Evolutionary conservation across 1,139 yeast species (phyloP), one percentile per base, ranked within the genome.

Genomic region (Candida glucosophila): DNA sequence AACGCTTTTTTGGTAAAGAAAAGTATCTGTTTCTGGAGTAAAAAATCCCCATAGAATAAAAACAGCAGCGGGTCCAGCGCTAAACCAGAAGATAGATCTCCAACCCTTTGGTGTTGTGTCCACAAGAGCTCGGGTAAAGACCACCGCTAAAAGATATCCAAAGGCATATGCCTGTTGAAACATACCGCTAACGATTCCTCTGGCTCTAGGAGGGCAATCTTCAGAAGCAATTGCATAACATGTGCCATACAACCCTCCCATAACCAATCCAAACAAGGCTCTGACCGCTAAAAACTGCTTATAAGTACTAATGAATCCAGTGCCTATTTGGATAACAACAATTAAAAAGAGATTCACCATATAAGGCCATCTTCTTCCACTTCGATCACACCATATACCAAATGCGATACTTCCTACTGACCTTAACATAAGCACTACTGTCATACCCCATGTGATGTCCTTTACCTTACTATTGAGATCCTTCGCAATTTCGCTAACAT

Each of bases 121-220:
- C 8, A 45, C 39, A 17, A 50, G 41, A 13, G 65, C 66, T 35
- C 67, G 45, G 36, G 55, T 58, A 44, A 60, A 61, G n/a, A 59
- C 34, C 13, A 59, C 65, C 3, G 58, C 67, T 23, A 61, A 42
- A 19, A 61, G 49, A 31, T 56, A 58, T n/a, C 68, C 68, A 19
- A 60, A 47, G 3, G 65, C 65, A 33, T 58, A 61, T 29, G 67
- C 67, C 39, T 58, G 55, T 40, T 59, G 66, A 41, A 55, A 59
- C 19, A 58, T 39, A 26, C 67, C 67, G 22, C 58, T 52, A 28
- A 60, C 33, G n/a, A 58, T 47, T 29, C 67, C 67, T 40, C 60
- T 47, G 15, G 67, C 58, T 7, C 37, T 47, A 12, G 35, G 35
- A 5, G 65, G 64, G 24, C 59, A 50, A 36, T 56, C 64, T 28